Evolutionary conservation across 2,329 filamentous ascomycete species (phyloP).

Genomic region (Elsinoe australis): DNA sequence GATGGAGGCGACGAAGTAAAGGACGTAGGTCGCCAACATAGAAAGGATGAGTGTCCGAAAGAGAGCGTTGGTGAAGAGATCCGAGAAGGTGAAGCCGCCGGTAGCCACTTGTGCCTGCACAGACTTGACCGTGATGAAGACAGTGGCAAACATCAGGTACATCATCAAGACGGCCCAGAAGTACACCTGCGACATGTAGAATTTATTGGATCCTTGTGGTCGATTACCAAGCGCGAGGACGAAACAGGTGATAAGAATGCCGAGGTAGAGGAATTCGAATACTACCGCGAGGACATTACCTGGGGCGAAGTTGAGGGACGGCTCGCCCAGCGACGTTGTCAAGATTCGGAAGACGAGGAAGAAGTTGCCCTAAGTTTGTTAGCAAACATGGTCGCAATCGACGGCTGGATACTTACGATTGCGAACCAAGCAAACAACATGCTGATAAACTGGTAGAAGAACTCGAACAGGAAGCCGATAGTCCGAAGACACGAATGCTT

Average conservation of each 20-base stretch:
- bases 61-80: constrained; percentile 76
- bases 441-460: constrained; percentile 86
- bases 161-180: constrained; percentile 97
- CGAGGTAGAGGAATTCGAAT: constrained; percentile 94
- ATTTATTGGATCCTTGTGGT: constrained; percentile 83
- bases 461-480: constrained; percentile 83
- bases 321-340: constrained; percentile 70
- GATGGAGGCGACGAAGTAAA: constrained; percentile 86
- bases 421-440: constrained; percentile 99
- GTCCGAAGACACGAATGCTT: constrained; percentile 84
- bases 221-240: constrained; percentile 90
- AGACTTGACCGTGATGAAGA: constrained; percentile 86
- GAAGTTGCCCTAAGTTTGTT: constrained; percentile 64
- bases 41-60: constrained; percentile 95
- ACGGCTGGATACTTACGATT: constrained; percentile 49
- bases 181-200: constrained; percentile 95
- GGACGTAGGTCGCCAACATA: constrained; percentile 80
- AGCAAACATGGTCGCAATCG: constrained; percentile 12
- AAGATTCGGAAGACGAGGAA: constrained; percentile 98
- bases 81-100: constrained; percentile 58
- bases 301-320: constrained; percentile 61
- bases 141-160: constrained; percentile 87
- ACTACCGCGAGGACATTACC: constrained; percentile 78
- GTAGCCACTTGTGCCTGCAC: constrained; percentile 64
- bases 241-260: constrained; percentile 87